phyloP scores from a whole-genome alignment of 768 basidiomycete species.

The Leucogyrophana mollusca region DNA sequence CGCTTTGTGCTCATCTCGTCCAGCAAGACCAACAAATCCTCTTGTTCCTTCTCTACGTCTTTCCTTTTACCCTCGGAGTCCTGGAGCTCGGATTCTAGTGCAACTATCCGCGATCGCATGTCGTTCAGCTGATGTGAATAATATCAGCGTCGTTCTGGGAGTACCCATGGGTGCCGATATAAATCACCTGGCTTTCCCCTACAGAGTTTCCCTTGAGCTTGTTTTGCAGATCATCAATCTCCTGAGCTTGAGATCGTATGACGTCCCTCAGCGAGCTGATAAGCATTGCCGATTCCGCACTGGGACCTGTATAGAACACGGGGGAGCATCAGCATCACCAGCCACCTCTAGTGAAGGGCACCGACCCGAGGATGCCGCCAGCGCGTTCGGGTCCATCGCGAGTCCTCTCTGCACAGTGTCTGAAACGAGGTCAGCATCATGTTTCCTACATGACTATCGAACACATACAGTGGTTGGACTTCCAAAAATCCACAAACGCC shows the following conservation, averaged over 20 bases:
- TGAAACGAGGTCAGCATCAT: constrained; percentile 23
- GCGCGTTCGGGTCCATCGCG: constrained; percentile 63
- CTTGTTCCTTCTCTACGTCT: constrained; percentile 94
- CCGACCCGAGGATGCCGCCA: constrained; percentile 60
- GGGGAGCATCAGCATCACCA: neutral
- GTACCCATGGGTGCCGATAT: constrained; percentile 2
- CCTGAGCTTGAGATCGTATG: constrained; percentile 76
- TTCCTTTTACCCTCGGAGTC: constrained; percentile 63
- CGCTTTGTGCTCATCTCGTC: constrained; percentile 91
- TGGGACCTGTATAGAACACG: constrained; percentile 45
- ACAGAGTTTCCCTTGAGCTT: constrained; percentile 46
- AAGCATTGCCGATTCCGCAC: constrained; percentile 76
- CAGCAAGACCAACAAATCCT: constrained; percentile 88
- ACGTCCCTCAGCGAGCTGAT: constrained; percentile 83
- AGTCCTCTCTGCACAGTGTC: constrained; percentile 78
- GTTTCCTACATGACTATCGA: neutral
- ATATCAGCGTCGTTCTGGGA: neutral
- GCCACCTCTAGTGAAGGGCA: neutral
- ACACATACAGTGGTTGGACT: constrained; percentile 85
- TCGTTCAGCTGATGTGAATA: constrained; percentile 35
- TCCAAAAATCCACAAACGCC: constrained; percentile 98
- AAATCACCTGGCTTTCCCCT: constrained; percentile 38
- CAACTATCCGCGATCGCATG: constrained; percentile 45
- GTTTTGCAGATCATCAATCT: constrained; percentile 68
- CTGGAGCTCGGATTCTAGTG: constrained; percentile 46